phyloP scores from a whole-genome alignment of 2,329 filamentous ascomycete genomes.

The Cladosporium sp. region DNA sequence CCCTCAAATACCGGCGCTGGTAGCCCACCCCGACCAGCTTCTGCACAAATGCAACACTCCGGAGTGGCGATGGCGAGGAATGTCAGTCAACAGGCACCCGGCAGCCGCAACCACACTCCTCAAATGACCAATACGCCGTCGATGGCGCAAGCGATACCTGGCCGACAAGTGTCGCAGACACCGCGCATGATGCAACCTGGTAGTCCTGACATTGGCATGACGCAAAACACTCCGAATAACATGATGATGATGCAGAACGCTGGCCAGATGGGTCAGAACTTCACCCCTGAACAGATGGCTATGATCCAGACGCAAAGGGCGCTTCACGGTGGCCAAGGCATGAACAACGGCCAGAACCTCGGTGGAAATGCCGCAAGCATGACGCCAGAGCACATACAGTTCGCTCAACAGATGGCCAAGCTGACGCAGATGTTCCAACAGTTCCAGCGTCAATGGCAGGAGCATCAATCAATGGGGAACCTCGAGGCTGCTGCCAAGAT shows the following conservation, averaged over 20 bases:
- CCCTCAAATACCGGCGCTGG: constrained; percentile 63
- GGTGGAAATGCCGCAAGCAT: constrained; percentile 18
- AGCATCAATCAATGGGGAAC: not conserved
- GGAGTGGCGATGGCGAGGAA: constrained; percentile 41
- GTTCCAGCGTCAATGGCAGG: not conserved
- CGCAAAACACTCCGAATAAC: constrained; percentile 32
- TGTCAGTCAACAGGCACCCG: constrained; percentile 41
- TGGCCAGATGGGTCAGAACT: constrained; percentile 29
- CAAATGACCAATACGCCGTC: constrained; percentile 44
- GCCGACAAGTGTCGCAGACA: constrained; percentile 41
- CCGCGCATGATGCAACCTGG: constrained; percentile 40
- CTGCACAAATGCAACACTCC: constrained; percentile 56
- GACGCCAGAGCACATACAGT: constrained; percentile 20
- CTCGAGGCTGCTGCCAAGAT: not conserved
- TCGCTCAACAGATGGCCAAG: constrained; percentile 18
- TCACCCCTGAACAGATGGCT: constrained; percentile 36
- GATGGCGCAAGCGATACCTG: constrained; percentile 39
- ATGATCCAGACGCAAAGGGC: constrained; percentile 35
- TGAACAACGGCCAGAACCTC: constrained; percentile 8
- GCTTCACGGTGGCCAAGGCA: constrained; percentile 5
- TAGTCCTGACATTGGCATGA: constrained; percentile 37
- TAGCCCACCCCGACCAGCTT: constrained; percentile 67
- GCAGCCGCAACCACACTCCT: constrained; percentile 40
- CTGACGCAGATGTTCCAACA: not conserved
- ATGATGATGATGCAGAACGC: constrained; percentile 35